Evolutionary conservation across 2,329 filamentous ascomycete species (phyloP).

Genomic region (Juglanconis sp.): DNA sequence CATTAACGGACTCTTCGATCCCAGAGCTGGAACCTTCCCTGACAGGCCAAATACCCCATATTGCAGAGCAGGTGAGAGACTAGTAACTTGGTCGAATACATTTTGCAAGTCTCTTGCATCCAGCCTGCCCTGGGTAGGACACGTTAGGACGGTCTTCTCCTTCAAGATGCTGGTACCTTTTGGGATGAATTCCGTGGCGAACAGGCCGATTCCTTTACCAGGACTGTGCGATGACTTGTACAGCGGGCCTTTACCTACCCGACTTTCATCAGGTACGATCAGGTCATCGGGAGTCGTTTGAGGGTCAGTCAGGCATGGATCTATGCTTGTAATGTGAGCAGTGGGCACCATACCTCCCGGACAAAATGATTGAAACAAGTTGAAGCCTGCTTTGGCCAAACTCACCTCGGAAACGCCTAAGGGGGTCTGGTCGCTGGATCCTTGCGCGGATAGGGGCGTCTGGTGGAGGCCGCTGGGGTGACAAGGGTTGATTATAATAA

Average conservation of each 20-base stretch:
- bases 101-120: neutral
- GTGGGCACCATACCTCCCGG: neutral
- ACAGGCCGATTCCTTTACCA: conserved; percentile 1
- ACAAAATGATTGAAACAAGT: neutral
- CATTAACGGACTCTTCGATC: neutral
- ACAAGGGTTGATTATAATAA: neutral
- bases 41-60: neutral
- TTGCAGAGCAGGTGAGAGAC: neutral
- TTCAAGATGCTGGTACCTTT: neutral
- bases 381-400: neutral
- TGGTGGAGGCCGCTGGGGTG: neutral
- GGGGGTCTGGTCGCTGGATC: neutral
- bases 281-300: neutral
- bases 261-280: neutral
- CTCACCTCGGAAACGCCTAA: neutral
- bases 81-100: neutral
- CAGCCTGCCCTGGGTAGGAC: neutral
- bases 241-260: neutral
- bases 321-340: neutral
- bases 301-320: neutral
- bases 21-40: neutral
- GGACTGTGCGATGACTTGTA: neutral
- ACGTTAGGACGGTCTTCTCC: neutral
- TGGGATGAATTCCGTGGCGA: neutral
- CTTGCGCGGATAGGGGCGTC: neutral